A percentile compares a stretch with the other conserved stretches of the same genome.
phyloP scores from a whole-genome alignment of 805 yeast genomes.

The Starmerella etchellsii region DNA sequence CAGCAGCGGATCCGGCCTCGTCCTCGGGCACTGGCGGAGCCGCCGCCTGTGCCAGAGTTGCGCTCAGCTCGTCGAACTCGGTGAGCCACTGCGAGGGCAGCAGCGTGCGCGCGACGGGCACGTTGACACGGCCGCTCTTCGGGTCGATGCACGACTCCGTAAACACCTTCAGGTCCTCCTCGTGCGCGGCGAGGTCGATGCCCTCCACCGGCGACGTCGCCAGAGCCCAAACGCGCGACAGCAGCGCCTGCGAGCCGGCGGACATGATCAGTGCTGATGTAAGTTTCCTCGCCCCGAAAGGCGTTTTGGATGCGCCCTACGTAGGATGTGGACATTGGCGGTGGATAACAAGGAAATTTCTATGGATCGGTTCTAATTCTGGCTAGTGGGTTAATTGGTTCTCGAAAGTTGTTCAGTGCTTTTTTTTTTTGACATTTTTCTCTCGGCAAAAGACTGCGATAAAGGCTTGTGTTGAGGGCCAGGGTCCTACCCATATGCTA shows the following conservation, averaged over 20 bases:
- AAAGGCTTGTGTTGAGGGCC: background rate
- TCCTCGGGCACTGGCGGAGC: background rate
- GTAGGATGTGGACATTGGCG: too few species aligned
- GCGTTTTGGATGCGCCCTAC: too few species aligned
- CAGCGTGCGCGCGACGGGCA: constrained; percentile 6
- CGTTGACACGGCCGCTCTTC: constrained; percentile 3
- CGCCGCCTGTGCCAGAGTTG: background rate
- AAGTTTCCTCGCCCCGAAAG: background rate
- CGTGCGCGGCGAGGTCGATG: background rate
- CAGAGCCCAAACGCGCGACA: constrained; percentile 13
- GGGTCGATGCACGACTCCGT: constrained; percentile 6
- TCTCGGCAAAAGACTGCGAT: too few species aligned
- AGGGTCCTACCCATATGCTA: background rate
- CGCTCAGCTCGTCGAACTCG: background rate
- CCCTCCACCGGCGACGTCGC: constrained; percentile 11
- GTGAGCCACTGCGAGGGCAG: constrained; percentile 6
- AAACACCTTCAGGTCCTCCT: constrained; percentile 11
- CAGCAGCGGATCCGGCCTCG: background rate
- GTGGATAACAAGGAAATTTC: too few species aligned
- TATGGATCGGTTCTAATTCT: too few species aligned
- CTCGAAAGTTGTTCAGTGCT: too few species aligned
- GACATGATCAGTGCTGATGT: background rate
- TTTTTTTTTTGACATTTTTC: too few species aligned
- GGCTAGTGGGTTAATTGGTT: too few species aligned
- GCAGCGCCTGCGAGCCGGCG: constrained; percentile 10